Percentiles rank a stretch among this genome's conserved stretches.
phyloP scores from a whole-genome alignment of 768 basidiomycete genomes.

The Tubosaeta sp. region DNA sequence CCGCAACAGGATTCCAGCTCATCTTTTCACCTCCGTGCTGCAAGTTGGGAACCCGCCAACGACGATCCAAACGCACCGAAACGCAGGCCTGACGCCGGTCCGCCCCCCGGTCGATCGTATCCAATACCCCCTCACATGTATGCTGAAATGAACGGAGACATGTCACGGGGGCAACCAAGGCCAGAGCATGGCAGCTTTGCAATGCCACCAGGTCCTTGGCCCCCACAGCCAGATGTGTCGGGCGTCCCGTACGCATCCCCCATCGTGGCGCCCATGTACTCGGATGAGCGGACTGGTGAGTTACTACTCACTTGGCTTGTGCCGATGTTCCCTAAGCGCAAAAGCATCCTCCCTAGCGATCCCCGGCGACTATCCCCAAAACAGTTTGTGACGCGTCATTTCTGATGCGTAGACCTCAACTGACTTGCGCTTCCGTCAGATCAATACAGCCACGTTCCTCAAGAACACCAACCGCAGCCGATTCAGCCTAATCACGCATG shows the following conservation, averaged over 20 bases:
- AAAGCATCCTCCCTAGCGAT: slow-evolving; percentile 31
- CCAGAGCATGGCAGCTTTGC: slow-evolving; percentile 27
- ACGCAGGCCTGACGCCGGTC: slow-evolving; percentile 33
- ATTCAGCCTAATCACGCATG: slow-evolving; percentile 29
- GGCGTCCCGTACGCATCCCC: slow-evolving; percentile 41
- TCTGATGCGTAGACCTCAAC: slow-evolving; percentile 6
- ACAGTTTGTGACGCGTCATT: slow-evolving; percentile 35
- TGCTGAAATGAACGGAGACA: slow-evolving; percentile 32
- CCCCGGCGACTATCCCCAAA: slow-evolving; percentile 40
- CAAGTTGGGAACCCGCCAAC: slow-evolving; percentile 48
- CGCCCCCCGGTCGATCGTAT: slow-evolving; percentile 32
- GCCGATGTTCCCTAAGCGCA: slow-evolving; percentile 13
- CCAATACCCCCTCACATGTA: slow-evolving; percentile 32
- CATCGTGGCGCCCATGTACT: slow-evolving; percentile 45
- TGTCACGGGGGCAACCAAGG: slow-evolving; percentile 25
- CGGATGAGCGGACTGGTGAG: slow-evolving; percentile 57
- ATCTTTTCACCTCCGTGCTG: slow-evolving; percentile 56
- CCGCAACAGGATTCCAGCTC: slow-evolving; percentile 27
- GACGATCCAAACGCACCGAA: slow-evolving; percentile 35
- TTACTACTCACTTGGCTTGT: slow-evolving; percentile 7
- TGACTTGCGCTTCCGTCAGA: slow-evolving; percentile 23
- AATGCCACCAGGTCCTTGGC: slow-evolving; percentile 31
- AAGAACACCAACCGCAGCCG: slow-evolving; percentile 31
- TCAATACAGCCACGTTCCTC: slow-evolving; percentile 31
- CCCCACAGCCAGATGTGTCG: slow-evolving; percentile 30